These are phyloP conservation scores for Aquilaria agallochum DNA, from an alignment of 441 rosid genomes.

Conservation along the genomic window DNA sequence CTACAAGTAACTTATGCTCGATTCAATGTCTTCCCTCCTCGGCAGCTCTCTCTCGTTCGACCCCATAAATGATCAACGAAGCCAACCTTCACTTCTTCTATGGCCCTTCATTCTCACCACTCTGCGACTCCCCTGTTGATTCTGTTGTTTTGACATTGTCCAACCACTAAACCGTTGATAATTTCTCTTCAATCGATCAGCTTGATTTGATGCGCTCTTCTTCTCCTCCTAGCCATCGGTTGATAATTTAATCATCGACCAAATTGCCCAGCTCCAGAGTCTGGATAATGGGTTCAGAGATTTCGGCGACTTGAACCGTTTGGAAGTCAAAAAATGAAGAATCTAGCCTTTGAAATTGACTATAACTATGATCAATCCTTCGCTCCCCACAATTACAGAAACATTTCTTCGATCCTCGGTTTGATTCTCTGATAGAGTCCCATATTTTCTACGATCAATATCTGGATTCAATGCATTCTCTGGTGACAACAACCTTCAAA, in stretches of 20 bases:
- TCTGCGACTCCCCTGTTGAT: slow-evolving; percentile 30
- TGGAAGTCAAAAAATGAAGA: slow-evolving; percentile 54
- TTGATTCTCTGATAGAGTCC: slow-evolving; percentile 48
- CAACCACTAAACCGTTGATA: slow-evolving; percentile 32
- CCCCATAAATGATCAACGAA: slow-evolving; percentile 40
- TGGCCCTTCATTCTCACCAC: slow-evolving; percentile 30
- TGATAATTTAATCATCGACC: slow-evolving; percentile 50
- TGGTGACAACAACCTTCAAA: no score
- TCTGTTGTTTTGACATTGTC: slow-evolving; percentile 32
- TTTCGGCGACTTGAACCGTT: slow-evolving; percentile 23
- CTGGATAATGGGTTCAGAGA: slow-evolving; percentile 29
- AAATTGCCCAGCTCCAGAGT: slow-evolving; percentile 20
- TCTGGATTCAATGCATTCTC: slow-evolving; percentile 22
- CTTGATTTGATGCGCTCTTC: slow-evolving; percentile 39
- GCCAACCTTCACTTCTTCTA: slow-evolving; percentile 27
- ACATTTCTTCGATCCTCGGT: slow-evolving; percentile 31
- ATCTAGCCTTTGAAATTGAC: slow-evolving; percentile 23
- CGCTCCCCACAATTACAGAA: slow-evolving; percentile 40
- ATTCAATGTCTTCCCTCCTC: slow-evolving; percentile 42
- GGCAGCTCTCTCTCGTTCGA: slow-evolving; percentile 36
- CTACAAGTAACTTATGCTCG: slow-evolving; percentile 6
- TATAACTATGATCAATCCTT: slow-evolving; percentile 16
- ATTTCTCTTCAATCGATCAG: slow-evolving; percentile 29
- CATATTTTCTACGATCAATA: slow-evolving; percentile 30
- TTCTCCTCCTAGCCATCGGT: slow-evolving; percentile 63